phyloP scores from a whole-genome alignment of 352 stramenopile species.

The Phytophthora megakarya region DNA sequence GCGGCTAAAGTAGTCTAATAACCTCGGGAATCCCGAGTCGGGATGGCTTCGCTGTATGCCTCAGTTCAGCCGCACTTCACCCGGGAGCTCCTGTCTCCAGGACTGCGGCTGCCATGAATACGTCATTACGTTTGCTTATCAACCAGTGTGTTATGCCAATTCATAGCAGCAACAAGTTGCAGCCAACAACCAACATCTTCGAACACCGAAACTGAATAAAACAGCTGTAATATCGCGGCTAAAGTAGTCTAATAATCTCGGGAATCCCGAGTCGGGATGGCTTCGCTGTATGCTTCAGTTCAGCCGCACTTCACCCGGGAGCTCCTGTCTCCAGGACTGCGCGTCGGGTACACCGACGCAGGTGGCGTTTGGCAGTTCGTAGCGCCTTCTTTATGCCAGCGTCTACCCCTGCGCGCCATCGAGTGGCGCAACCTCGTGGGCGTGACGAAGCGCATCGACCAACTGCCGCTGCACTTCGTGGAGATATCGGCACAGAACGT shows the following conservation, averaged over 20 bases:
- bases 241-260: too few species aligned
- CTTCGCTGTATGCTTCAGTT: conserved; percentile 74
- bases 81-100: conserved; percentile 62
- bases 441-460: conserved; percentile 69
- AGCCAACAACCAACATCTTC: too few species aligned
- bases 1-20: too few species aligned
- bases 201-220: too few species aligned
- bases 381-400: conserved; percentile 57
- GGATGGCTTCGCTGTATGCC: conserved; percentile 73
- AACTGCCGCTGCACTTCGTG: conserved; percentile 64
- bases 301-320: conserved; percentile 74
- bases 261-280: too few species aligned
- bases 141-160: too few species aligned
- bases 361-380: conserved; percentile 87
- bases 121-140: too few species aligned
- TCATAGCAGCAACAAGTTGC: too few species aligned
- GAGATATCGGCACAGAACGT: conserved; percentile 18
- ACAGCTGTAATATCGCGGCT: too few species aligned
- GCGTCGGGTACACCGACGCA: conserved; percentile 73
- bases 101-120: too few species aligned
- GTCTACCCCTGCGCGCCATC: conserved; percentile 75
- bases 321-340: conserved; percentile 63
- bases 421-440: conserved; percentile 85
- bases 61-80: conserved; percentile 75
- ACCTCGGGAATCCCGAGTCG: too few species aligned